phyloP scores from a whole-genome alignment of 2,329 filamentous ascomycete species.

The Chaetomiaceae sp. region DNA sequence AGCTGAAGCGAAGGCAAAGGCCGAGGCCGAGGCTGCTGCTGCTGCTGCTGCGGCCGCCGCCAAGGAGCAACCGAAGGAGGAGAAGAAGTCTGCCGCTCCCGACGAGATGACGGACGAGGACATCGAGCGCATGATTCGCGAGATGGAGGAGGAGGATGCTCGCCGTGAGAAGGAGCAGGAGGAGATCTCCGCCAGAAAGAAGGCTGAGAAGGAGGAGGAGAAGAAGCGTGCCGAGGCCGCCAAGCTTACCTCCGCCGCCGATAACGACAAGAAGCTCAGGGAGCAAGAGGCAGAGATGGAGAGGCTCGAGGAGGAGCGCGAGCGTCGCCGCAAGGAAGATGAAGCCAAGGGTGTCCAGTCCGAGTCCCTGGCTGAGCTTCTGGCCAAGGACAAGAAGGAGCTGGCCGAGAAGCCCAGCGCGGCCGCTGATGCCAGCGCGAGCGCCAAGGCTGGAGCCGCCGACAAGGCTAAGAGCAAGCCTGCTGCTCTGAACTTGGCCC shows the following conservation, averaged over 20 bases:
- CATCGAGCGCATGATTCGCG: slow-evolving; percentile 54
- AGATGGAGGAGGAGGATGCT: slow-evolving; percentile 56
- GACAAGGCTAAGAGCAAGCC: slow-evolving; percentile 70
- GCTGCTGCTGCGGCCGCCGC: slow-evolving; percentile 29
- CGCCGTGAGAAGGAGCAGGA: slow-evolving; percentile 45
- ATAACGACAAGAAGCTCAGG: slow-evolving; percentile 61
- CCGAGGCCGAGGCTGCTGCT: slow-evolving; percentile 29
- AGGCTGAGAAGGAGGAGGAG: slow-evolving; percentile 40
- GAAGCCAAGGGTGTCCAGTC: slow-evolving; percentile 45
- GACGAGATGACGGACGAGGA: slow-evolving; percentile 42
- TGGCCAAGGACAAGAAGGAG: slow-evolving; percentile 47
- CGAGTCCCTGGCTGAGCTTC: slow-evolving; percentile 47
- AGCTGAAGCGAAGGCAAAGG: slow-evolving; percentile 26
- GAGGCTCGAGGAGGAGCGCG: slow-evolving; percentile 65
- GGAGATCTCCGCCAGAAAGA: slow-evolving; percentile 37
- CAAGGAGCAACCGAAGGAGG: slow-evolving; percentile 27
- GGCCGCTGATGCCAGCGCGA: slow-evolving; percentile 36
- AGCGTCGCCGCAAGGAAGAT: slow-evolving; percentile 48
- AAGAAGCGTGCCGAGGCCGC: slow-evolving; percentile 40
- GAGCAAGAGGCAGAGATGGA: slow-evolving; percentile 71
- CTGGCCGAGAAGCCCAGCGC: slow-evolving; percentile 21
- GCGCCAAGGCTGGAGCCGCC: slow-evolving; percentile 49
- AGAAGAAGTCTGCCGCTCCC: slow-evolving; percentile 30
- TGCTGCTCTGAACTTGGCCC: slow-evolving; percentile 78
- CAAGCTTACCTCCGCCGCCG: slow-evolving; percentile 45